Base-by-base conservation (phyloP, 768 basidiomycete genomes). In the Collybia nuda region DNA sequence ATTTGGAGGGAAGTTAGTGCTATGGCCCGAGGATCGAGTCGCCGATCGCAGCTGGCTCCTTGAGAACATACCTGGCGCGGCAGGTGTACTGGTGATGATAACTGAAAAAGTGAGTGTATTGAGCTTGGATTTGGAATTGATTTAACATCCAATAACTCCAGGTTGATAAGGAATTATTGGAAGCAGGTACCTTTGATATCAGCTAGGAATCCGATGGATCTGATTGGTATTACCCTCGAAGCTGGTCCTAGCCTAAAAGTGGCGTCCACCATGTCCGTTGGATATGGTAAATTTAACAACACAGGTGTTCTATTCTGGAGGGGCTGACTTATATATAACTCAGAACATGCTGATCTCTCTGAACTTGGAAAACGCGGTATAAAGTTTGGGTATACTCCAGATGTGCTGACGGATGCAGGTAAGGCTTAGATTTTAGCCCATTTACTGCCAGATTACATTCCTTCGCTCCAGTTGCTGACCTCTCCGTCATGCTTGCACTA, bases 261-360 rank as follows among this genome's bases (percentile, higher is more conserved):
- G n/a, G 80, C 97, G 2, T 96, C 94, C 1, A 97, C 95, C 0
- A 90, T 96, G 84, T 93, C 91, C 15, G 92, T 94, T 17, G 93
- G 92, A 40, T 90, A 86, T 61, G 90, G 91, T 90, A 51, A 49
- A 78, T 55, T 17, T 37, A 18, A 37, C 43, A 22, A 39, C 3
- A 14, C 6, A 44, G 9, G 1, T 11, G 32, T 1, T 12, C 21
- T 28, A 6, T 15, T 23, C 23, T 28, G 32, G 3, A 38, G 22
- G 28, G 12, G 32, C 14, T 32, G 32, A 32, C 14, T 5, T 24
- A 5, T 6, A 38, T 40, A 18, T 44, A 14, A 3, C 24, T 26
- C 22, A 95, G 96, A 99, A 47, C 97, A 98, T 55, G 77, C 93
- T 35, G 81, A 89, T 54, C 69, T 89, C 0, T 64, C 72, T 18